Evolutionary conservation across 2,329 filamentous ascomycete species (phyloP).

Genomic region (Neoascochyta sp.): DNA sequence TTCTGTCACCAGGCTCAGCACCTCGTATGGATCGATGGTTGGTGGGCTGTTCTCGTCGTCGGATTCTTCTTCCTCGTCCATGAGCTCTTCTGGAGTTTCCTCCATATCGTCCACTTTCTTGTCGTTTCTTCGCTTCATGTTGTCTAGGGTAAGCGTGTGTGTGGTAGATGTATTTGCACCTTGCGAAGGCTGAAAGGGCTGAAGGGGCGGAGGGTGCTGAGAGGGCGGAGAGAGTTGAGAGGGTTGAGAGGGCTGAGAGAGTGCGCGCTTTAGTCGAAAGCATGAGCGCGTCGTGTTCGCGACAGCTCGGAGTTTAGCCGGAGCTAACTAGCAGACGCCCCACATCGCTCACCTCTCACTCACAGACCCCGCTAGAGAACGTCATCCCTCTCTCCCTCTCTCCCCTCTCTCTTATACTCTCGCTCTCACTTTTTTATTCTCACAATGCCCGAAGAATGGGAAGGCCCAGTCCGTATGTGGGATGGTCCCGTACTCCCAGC

Average conservation of each 20-base stretch:
- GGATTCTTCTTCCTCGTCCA: slow-evolving; percentile 48
- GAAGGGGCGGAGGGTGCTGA: no score
- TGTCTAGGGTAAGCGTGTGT: no score
- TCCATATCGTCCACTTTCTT: no score
- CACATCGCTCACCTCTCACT: no score
- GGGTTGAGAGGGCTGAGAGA: no score
- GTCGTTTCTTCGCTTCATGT: slow-evolving; percentile 5
- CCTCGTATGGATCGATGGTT: slow-evolving; percentile 71
- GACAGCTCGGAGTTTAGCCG: slow-evolving; percentile 18
- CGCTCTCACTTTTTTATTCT: slow-evolving; percentile 4
- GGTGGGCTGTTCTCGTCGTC: slow-evolving; percentile 54
- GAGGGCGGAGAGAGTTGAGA: no score
- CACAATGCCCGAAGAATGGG: slow-evolving; percentile 20
- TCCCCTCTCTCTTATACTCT: slow-evolving; percentile 1
- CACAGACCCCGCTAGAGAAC: no score
- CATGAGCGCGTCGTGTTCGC: no score
- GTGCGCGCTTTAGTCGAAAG: no score
- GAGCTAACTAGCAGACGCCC: slow-evolving; percentile 12
- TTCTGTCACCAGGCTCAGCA: slow-evolving; percentile 66
- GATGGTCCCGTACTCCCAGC: slow-evolving; percentile 17
- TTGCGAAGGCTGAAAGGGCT: no score
- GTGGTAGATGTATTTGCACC: no score
- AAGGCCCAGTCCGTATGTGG: slow-evolving; percentile 19
- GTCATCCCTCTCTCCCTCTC: neutral
- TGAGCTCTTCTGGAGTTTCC: slow-evolving; percentile 12